phyloP scores from a whole-genome alignment of 352 stramenopile species.

The Detonula confervacea region DNA sequence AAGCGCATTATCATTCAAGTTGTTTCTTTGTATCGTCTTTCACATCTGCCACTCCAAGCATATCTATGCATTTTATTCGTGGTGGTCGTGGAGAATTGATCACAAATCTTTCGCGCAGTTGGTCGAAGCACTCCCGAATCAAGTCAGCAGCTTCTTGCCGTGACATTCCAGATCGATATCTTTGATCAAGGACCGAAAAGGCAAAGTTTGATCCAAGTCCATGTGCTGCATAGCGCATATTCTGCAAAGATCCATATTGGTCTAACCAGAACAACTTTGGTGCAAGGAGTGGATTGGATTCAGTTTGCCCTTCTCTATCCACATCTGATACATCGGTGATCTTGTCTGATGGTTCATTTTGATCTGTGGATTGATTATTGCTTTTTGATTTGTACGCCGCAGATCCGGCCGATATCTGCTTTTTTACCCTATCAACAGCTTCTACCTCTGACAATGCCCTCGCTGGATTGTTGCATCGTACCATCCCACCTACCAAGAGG shows the following conservation, averaged over 20 bases:
- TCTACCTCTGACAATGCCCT: not conserved
- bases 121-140: conserved; percentile 71
- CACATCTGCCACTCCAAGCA: conserved; percentile 34
- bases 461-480: conserved; percentile 15
- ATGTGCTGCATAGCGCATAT: conserved; percentile 73
- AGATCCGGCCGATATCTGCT: conserved; percentile 44
- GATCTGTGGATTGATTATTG: not conserved
- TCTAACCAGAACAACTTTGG: conserved; percentile 80
- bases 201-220: conserved; percentile 76
- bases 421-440: conserved; percentile 44
- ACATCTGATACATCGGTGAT: not conserved
- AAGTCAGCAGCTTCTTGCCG: conserved; percentile 58
- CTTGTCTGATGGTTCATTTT: too few species aligned
- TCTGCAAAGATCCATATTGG: conserved; percentile 78
- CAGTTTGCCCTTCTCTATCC: not conserved
- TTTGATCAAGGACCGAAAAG: conserved; percentile 74
- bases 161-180: conserved; percentile 64
- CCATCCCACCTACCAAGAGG: conserved; percentile 75
- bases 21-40: not conserved
- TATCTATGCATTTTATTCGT: conserved; percentile 82
- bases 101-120: conserved; percentile 71
- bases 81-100: conserved; percentile 74
- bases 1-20: not conserved
- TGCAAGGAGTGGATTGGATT: conserved; percentile 23
- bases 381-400: conserved; percentile 8